phyloP scores from a whole-genome alignment of 169 alveolate species.

The Cryptosporidium parvum region DNA sequence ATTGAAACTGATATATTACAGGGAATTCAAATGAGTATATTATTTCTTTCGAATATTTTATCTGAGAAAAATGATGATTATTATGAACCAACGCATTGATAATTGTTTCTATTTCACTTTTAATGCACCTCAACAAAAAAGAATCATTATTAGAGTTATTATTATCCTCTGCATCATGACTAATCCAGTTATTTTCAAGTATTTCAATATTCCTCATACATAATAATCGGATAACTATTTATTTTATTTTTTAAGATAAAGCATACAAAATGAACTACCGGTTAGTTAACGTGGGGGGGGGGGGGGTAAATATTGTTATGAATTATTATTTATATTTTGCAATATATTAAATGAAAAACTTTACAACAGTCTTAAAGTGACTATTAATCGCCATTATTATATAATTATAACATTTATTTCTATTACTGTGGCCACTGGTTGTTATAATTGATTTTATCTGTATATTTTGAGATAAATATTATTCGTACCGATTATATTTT shows the following conservation, averaged over 20 bases:
- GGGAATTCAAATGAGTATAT: constrained; percentile 23
- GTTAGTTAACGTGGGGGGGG: not conserved
- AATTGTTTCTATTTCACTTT: constrained; percentile 40
- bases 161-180: not conserved
- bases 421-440: not conserved
- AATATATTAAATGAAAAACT: not conserved
- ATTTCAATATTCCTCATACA: constrained; percentile 65
- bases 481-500: not conserved
- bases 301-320: too few relatives aligned
- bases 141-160: not conserved
- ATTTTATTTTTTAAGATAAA: not conserved
- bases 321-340: not conserved
- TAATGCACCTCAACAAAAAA: constrained; percentile 21
- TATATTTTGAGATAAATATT: too few relatives aligned
- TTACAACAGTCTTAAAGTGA: not conserved
- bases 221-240: constrained; percentile 15
- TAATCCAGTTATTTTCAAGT: constrained; percentile 14
- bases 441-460: not conserved
- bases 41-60: constrained; percentile 37
- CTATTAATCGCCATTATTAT: too few relatives aligned
- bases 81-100: not conserved
- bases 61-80: constrained; percentile 7
- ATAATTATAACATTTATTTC: too few relatives aligned
- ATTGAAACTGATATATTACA: constrained; percentile 36
- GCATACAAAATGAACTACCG: not conserved